Conservation (phyloP, 345 rosid species). For the Cardiospermum halicacabum region DNA sequence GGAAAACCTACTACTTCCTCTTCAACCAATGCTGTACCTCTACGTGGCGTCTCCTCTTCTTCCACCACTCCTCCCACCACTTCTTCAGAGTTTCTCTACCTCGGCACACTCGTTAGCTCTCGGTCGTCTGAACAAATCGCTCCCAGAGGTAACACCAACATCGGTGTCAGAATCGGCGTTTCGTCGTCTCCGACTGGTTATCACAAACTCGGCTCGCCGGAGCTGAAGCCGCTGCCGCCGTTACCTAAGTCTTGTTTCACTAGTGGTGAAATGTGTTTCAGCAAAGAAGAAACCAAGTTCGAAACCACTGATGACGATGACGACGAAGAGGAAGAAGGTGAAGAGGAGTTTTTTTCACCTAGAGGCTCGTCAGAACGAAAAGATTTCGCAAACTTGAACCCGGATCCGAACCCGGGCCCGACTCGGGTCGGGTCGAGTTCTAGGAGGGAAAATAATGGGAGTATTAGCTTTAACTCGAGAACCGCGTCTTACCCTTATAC, state of each 20-base stretch:
- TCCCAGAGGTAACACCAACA: constrained; percentile 25
- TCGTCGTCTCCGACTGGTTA: constrained; percentile 35
- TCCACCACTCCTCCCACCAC: constrained; percentile 29
- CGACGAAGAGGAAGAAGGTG: constrained; percentile 39
- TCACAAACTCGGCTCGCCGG: constrained; percentile 77
- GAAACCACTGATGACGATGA: background rate
- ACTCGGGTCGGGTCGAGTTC: constrained; percentile 39
- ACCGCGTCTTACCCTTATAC: constrained; percentile 58
- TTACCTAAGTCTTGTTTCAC: constrained; percentile 47
- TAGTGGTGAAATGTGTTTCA: constrained; percentile 24
- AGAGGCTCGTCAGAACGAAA: constrained; percentile 71
- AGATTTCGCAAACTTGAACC: constrained; percentile 36
- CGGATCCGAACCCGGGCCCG: constrained; percentile 18
- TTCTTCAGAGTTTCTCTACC: constrained; percentile 79
- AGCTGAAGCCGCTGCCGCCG: constrained; percentile 89
- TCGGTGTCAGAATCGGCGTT: constrained; percentile 38
- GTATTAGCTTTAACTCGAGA: constrained; percentile 55
- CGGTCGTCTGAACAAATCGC: constrained; percentile 24
- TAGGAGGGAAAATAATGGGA: constrained; percentile 41
- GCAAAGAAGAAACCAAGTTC: constrained; percentile 20
- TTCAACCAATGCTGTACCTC: constrained; percentile 18
- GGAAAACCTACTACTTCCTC: constrained; percentile 23
- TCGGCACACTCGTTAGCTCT: constrained; percentile 70
- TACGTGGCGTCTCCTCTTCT: constrained; percentile 36
- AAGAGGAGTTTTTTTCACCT: constrained; percentile 90